phyloP scores from a whole-genome alignment of 306 rosid genomes.

The Medicago arabica region DNA sequence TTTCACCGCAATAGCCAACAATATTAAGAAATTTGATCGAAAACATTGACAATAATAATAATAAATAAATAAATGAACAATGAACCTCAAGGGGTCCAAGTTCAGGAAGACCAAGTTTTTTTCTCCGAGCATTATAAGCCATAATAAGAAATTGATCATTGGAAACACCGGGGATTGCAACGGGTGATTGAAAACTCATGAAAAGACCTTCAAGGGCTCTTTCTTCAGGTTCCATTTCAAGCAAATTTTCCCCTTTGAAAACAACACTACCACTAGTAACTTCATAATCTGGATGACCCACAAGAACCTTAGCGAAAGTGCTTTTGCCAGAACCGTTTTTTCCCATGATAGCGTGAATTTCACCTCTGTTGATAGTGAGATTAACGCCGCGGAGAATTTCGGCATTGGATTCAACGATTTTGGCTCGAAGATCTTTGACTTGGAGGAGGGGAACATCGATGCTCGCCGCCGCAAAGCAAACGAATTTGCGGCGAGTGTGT shows the following conservation, averaged over 20 bases:
- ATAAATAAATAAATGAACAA: not conserved
- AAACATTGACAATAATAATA: not conserved
- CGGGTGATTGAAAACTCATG: constrained; percentile 95
- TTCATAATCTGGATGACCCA: constrained; percentile 94
- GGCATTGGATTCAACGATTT: constrained; percentile 62
- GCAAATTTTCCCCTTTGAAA: constrained; percentile 80
- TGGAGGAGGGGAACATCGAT: constrained; percentile 58
- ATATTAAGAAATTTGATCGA: not conserved
- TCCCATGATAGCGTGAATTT: constrained; percentile 97
- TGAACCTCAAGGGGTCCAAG: constrained; percentile 91
- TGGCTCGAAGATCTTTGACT: constrained; percentile 79
- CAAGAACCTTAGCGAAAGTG: constrained; percentile 84
- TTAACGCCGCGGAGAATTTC: constrained; percentile 84
- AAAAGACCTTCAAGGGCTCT: constrained; percentile 87
- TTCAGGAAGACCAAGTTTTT: constrained; percentile 78
- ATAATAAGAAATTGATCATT: constrained; percentile 81
- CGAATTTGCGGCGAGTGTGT: constrained; percentile 23
- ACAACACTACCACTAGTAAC: constrained; percentile 80
- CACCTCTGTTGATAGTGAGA: constrained; percentile 78
- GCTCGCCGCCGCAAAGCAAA: constrained; percentile 37
- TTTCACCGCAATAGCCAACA: not conserved
- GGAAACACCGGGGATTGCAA: constrained; percentile 91
- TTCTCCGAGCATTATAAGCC: constrained; percentile 91
- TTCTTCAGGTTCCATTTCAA: constrained; percentile 87
- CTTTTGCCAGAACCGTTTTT: constrained; percentile 96